Conservation (phyloP, 192 early-diverging fungal genomes). For the Coemansia nantahalensis region DNA sequence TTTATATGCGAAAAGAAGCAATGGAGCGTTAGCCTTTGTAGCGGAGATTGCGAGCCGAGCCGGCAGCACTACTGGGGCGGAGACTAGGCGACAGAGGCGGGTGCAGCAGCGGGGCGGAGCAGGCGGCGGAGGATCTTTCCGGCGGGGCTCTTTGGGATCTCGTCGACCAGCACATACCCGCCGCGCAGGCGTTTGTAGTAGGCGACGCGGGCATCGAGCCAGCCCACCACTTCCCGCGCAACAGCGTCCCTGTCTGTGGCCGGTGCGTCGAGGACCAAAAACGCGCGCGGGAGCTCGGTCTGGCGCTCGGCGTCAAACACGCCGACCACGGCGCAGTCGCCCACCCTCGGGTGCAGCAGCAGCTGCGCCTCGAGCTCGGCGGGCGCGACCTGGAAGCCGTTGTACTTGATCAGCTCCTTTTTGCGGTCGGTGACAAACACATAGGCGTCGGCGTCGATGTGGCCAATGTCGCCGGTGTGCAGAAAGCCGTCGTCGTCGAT, state of each 20-base stretch:
- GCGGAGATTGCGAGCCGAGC: too few species aligned
- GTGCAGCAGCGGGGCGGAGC: too few species aligned
- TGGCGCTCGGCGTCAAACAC: constrained; percentile 55
- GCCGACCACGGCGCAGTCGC: constrained; percentile 65
- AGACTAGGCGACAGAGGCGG: too few species aligned
- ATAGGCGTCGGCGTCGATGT: constrained; percentile 58
- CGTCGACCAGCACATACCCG: constrained; percentile 18
- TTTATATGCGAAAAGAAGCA: too few species aligned
- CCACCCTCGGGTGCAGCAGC: constrained; percentile 62
- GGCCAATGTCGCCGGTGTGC: constrained; percentile 79
- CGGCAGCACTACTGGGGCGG: too few species aligned
- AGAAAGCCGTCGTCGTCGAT: constrained; percentile 76
- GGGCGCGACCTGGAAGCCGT: constrained; percentile 75
- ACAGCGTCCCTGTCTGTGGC: not conserved
- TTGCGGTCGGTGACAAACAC: constrained; percentile 67
- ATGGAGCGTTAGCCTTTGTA: too few species aligned
- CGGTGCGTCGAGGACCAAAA: constrained; percentile 22
- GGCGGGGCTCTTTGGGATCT: constrained; percentile 28
- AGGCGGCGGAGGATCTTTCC: constrained; percentile 44
- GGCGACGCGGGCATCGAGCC: constrained; percentile 28
- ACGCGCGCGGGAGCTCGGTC: constrained; percentile 50
- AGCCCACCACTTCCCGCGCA: constrained; percentile 9
- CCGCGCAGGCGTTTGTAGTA: constrained; percentile 43
- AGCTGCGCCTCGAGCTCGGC: constrained; percentile 77
- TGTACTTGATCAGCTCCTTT: constrained; percentile 94